Evolutionary conservation across 768 basidiomycete species (phyloP), one percentile per base, ranked within the genome.

Genomic region (Candolleomyces aberdarensis): DNA sequence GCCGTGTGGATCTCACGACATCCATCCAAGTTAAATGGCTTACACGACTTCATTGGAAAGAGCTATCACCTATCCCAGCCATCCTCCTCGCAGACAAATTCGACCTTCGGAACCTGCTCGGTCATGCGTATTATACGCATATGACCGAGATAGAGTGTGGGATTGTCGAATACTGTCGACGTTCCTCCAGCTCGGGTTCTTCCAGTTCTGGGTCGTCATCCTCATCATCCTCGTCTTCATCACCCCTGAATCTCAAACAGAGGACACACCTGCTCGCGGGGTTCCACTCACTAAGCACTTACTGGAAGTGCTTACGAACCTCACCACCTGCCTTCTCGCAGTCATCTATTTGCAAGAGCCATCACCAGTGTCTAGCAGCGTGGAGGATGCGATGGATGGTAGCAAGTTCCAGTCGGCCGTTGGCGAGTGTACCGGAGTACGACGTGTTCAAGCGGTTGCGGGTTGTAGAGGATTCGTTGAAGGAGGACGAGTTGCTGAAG

Each of bases 371-470:
- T 62, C 40, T 73, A n/a, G 59, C 65, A 36, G 76, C 71, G 39
- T 81, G 78, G 78, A 64, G 59, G 57, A 60, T 68, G 56, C 66
- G 73, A 48, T 80, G 78, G 76, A 49, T 56, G 11, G 66, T 71
- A 17, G 74, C 69, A 17, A 65, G 65, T 29, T 7, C 36, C 36
- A 60, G 63, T 43, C 71, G 66, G 53, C 62, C 67, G 39, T 69
- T 11, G 36, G 36, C 11, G 11, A 5, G 63, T 46, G 48, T 65
- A 40, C 56, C 68, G 31, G 67, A 69, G 13, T 70, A 68, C 20
- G 78, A 80, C 66, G 72, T 78, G 29, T 62, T 80, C 36, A 67
- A 72, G 26, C 69, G 75, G 60, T 69, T 80, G 60, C 52, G 63
- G 10, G 64, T 62, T 52, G 69, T 80, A 60, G 69, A 74, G 58